phyloP scores from a whole-genome alignment of 352 stramenopile species.

The Aphanomyces stellatus region DNA sequence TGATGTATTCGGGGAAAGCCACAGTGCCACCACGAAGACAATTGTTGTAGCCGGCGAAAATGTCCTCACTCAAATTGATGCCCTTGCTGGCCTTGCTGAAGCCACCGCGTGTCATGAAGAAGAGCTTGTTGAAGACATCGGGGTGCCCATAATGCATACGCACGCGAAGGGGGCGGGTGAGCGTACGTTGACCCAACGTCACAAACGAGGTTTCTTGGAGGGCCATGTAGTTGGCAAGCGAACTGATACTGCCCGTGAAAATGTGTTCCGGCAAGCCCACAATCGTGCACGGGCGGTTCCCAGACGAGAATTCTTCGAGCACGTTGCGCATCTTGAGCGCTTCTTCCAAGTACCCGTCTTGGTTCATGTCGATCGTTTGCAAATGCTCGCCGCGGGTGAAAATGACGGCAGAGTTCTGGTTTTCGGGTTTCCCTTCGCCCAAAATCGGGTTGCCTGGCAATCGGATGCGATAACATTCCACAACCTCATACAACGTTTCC shows the following conservation, averaged over 20 bases:
- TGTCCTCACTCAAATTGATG: conserved; percentile 99
- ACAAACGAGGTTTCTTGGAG: conserved; percentile 99
- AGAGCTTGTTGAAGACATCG: conserved; percentile 99
- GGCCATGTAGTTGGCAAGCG: conserved; percentile 99
- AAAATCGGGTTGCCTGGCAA: conserved; percentile 97
- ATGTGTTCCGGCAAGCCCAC: conserved; percentile 99
- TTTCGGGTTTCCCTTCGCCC: conserved; percentile 99
- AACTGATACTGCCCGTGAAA: conserved; percentile 95
- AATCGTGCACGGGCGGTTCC: conserved; percentile 85
- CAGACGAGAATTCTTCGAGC: conserved; percentile 93
- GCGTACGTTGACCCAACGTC: conserved; percentile 95
- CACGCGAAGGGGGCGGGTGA: conserved; percentile 93
- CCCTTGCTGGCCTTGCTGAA: conserved; percentile 98
- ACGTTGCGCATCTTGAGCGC: conserved; percentile 98
- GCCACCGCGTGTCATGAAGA: conserved; percentile 98
- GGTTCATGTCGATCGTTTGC: conserved; percentile 99
- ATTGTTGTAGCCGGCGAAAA: conserved; percentile 99
- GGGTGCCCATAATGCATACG: conserved; percentile 98
- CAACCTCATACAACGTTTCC: conserved; percentile 36
- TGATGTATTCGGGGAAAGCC: conserved; percentile 98
- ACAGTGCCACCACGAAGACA: conserved; percentile 92
- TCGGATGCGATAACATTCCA: conserved; percentile 96
- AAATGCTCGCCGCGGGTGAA: conserved; percentile 97
- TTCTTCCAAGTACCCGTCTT: conserved; percentile 98
- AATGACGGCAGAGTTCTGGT: conserved; percentile 98